phyloP scores from a whole-genome alignment of 2,329 filamentous ascomycete genomes.

The Sporothrix pseudoabietina region DNA sequence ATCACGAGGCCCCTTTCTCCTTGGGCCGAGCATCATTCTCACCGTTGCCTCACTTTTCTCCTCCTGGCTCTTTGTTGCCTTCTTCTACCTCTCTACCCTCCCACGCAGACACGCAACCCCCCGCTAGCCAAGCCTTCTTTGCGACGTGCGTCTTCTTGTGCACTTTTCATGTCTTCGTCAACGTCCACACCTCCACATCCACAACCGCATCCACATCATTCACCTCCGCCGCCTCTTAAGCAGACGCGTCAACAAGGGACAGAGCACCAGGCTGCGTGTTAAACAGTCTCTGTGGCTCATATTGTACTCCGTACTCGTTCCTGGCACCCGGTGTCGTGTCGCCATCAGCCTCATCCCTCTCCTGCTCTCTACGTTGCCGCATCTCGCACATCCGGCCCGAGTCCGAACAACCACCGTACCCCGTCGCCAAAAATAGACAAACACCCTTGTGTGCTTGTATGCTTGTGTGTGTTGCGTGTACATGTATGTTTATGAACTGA shows the following conservation, averaged over 20 bases:
- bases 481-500: too few species aligned
- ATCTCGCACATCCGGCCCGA: neutral
- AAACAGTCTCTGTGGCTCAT: neutral
- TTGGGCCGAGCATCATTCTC: neutral
- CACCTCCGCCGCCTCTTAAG: neutral
- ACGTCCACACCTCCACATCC: neutral
- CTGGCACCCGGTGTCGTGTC: neutral
- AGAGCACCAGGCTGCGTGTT: constrained; percentile 11
- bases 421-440: constrained; percentile 11
- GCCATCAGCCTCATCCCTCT: constrained; percentile 9
- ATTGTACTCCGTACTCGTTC: neutral
- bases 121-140: constrained; percentile 8
- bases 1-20: constrained; percentile 18
- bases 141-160: constrained; percentile 4
- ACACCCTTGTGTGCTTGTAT: too few species aligned
- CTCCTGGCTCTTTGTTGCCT: neutral
- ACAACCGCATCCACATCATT: neutral
- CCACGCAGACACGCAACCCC: neutral
- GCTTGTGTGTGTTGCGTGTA: neutral
- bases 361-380: neutral
- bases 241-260: constrained; percentile 14
- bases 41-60: neutral
- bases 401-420: neutral
- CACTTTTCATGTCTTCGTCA: constrained; percentile 15
- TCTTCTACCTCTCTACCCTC: neutral